A percentile compares a stretch with the other conserved stretches of the same genome.
These are phyloP conservation scores for Acanthamoeba castellanii DNA, from an alignment of 208 protist genomes.

Conservation along the genomic window DNA sequence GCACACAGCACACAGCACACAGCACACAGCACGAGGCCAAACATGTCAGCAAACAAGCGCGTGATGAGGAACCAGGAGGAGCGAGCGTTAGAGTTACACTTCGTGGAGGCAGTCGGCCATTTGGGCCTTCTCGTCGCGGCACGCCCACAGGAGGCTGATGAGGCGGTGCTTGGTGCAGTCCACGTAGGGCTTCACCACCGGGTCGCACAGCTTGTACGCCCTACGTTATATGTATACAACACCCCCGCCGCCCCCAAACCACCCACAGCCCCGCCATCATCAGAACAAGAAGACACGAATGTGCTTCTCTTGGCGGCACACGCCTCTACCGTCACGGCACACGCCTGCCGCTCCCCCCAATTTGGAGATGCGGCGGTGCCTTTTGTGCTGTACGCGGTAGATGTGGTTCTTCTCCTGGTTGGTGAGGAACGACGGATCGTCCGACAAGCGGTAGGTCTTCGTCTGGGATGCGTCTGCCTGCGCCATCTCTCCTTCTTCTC, in stretches of 20 bases:
- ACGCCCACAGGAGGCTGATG: conserved; percentile 54
- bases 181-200: conserved; percentile 67
- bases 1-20: neutral
- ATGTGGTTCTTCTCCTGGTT: conserved; percentile 60
- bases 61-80: neutral
- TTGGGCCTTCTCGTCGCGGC: conserved; percentile 16
- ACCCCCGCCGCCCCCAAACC: neutral
- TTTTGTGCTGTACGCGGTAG: conserved; percentile 43
- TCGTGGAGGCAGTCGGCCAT: conserved; percentile 60
- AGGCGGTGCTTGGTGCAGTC: conserved; percentile 65
- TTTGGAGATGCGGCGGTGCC: neutral
- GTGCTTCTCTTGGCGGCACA: too few relatives aligned
- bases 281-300: neutral
- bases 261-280: neutral
- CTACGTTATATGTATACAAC: neutral
- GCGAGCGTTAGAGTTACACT: neutral
- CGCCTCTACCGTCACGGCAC: too few relatives aligned
- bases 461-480: neutral
- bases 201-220: conserved; percentile 72
- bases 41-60: neutral
- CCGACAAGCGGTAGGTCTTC: neutral
- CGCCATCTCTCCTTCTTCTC: neutral
- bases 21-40: neutral
- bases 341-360: too few relatives aligned
- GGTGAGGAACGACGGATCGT: neutral